A percentile compares a stretch with the other conserved stretches of the same genome.
Conservation (phyloP, 2,329 filamentous ascomycete genomes). For the Fusarium sp. region DNA sequence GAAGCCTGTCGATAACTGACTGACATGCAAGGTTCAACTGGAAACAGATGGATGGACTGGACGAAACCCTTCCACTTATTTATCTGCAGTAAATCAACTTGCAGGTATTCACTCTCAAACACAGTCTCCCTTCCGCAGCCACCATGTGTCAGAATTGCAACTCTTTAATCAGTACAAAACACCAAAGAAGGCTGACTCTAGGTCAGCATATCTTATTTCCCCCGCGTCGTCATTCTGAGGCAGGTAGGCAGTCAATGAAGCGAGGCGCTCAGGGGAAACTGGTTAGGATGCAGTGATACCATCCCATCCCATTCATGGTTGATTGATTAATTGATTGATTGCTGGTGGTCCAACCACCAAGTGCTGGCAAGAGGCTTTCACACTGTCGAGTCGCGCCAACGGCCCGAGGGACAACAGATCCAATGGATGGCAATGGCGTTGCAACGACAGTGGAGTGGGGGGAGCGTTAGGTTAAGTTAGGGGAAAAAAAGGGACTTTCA, state of each 20-base stretch:
- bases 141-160: constrained; percentile 30
- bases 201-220: neutral
- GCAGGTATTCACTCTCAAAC: constrained; percentile 1
- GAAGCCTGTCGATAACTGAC: constrained; percentile 6
- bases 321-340: neutral
- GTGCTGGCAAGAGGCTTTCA: constrained; percentile 37
- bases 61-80: neutral
- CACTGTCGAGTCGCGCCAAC: constrained; percentile 45
- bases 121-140: constrained; percentile 1
- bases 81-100: constrained; percentile 4
- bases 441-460: constrained; percentile 35
- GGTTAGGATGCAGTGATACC: constrained; percentile 35
- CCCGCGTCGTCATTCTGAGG: constrained; percentile 32
- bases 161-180: constrained; percentile 27
- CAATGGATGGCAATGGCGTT: constrained; percentile 22
- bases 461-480: constrained; percentile 33
- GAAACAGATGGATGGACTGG: constrained; percentile 8
- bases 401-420: constrained; percentile 42
- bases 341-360: constrained; percentile 41
- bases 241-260: constrained; percentile 7
- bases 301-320: constrained; percentile 34
- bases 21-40: constrained; percentile 16
- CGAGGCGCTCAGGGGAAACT: constrained; percentile 30
- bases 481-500: constrained; percentile 23
- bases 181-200: neutral